phyloP scores from a whole-genome alignment of 2,329 filamentous ascomycete species.

The Fusarium graminum region DNA sequence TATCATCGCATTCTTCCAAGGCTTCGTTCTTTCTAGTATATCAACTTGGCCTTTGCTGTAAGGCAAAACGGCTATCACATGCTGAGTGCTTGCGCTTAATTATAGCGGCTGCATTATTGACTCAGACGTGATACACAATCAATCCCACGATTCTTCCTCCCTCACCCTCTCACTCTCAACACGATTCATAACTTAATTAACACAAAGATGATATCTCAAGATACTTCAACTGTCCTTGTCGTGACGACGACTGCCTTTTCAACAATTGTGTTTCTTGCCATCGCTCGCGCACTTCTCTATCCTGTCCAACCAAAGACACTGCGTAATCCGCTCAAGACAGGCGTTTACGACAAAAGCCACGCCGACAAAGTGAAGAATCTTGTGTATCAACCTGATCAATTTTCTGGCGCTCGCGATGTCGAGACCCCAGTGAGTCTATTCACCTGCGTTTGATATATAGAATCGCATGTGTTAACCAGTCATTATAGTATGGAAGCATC shows the following conservation, averaged over 20 bases:
- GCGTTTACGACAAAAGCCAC: constrained; percentile 52
- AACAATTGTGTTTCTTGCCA: constrained; percentile 56
- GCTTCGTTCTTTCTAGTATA: background rate
- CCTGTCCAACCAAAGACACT: constrained; percentile 57
- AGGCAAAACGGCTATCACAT: constrained; percentile 1
- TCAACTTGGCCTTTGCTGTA: background rate
- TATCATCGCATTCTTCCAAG: constrained; percentile 11
- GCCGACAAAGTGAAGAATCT: constrained; percentile 56
- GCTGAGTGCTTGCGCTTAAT: background rate
- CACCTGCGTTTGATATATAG: background rate
- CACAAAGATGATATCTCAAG: constrained; percentile 29
- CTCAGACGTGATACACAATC: constrained; percentile 13
- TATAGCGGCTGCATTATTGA: constrained; percentile 19
- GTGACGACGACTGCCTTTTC: constrained; percentile 58
- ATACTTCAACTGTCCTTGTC: constrained; percentile 48
- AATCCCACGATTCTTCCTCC: constrained; percentile 5
- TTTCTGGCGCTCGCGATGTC: constrained; percentile 81
- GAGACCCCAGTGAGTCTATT: constrained; percentile 67
- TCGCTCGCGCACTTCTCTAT: constrained; percentile 56
- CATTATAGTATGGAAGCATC: constrained; percentile 73
- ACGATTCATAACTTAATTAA: background rate
- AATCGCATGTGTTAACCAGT: constrained; percentile 14
- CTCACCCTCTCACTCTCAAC: constrained; percentile 7
- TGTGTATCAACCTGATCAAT: constrained; percentile 74
- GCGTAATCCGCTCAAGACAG: constrained; percentile 60